phyloP scores from a whole-genome alignment of 2,329 filamentous ascomycete genomes.

The Pezicula rhizophila region DNA sequence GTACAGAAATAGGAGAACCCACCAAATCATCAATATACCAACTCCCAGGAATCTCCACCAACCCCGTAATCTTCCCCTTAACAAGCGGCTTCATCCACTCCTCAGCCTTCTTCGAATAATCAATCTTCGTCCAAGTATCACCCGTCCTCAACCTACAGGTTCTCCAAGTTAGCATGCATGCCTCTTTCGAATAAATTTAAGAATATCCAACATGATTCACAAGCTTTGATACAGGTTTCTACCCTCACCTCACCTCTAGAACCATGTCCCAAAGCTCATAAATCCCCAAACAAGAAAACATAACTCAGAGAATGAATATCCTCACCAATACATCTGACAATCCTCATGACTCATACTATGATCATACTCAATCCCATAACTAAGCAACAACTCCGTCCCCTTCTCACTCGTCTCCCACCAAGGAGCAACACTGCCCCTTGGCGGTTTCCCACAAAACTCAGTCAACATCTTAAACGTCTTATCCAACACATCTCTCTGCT shows the following conservation, averaged over 20 bases:
- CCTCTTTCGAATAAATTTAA: no score
- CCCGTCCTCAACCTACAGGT: constrained; percentile 43
- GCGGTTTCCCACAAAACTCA: constrained; percentile 66
- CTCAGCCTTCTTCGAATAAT: constrained; percentile 55
- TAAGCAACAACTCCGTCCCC: constrained; percentile 57
- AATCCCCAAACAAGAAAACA: no score
- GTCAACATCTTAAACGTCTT: constrained; percentile 68
- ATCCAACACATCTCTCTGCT: constrained; percentile 69
- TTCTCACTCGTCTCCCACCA: constrained; percentile 71
- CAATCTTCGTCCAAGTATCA: constrained; percentile 62
- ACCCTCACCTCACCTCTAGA: no score
- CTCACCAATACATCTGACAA: constrained; percentile 52
- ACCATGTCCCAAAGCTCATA: no score
- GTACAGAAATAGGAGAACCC: constrained; percentile 13
- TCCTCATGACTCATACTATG: constrained; percentile 63
- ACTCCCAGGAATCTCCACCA: constrained; percentile 60
- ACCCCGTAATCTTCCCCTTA: constrained; percentile 51
- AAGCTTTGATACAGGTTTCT: no score
- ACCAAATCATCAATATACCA: constrained; percentile 55
- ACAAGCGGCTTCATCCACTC: constrained; percentile 63
- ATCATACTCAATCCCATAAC: constrained; percentile 65
- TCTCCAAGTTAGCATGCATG: no score
- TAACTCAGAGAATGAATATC: no score
- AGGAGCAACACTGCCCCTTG: constrained; percentile 65
- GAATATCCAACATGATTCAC: no score